Evolutionary conservation across 1,139 yeast genomes (phyloP), one percentile per base, ranked within the genome.

Genomic region (Sugiyamaella pinicola): DNA sequence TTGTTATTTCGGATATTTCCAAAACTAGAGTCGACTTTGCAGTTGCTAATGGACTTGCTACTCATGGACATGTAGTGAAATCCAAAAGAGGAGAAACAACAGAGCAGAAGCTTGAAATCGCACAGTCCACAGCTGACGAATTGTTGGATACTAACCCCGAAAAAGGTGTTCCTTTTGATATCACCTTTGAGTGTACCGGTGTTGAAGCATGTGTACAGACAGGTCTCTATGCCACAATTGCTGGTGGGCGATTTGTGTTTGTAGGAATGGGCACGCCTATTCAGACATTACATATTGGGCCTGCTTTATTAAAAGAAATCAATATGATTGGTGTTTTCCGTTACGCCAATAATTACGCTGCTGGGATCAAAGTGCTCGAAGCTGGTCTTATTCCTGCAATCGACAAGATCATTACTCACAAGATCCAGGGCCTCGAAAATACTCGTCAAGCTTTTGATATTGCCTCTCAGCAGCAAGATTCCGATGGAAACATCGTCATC

Each of bases 1-100:
- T 84, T 42, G 71, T 81, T 61, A 76, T 84, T 51, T 78, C 82
- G 47, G 90, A 84, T 68, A 74, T 84, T 50, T 75, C 82, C 55
- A 83, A 82, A 58, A 68, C 73, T 56, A 82, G 84, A 62, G 77
- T 83, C 58, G 71, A 78, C 15, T 65, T 65, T 54, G 69, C 69
- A 4, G 52, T 60, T 18, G 54, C 57, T 21, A 54, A 61, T 31
- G 69, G 67, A 12, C 57, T 65, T 31, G 69, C 69, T 15, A 63
- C 64, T 3, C 61, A 62, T 37, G 61, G 63, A 2, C 63, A 55
- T 55, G 59, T 59, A 7, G 66, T 64, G 13, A 61, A 61, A n/a
- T 31, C 55, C 41, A 63, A 62, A 47, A 54, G 64, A 13, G 63
- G 63, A 13, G 29, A 58, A 8, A 52, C 58, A 9, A 55, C 56